Evolutionary conservation across 805 yeast species (phyloP), one percentile per base, ranked within the genome.

Genomic region (Saturnispora quitensis): DNA sequence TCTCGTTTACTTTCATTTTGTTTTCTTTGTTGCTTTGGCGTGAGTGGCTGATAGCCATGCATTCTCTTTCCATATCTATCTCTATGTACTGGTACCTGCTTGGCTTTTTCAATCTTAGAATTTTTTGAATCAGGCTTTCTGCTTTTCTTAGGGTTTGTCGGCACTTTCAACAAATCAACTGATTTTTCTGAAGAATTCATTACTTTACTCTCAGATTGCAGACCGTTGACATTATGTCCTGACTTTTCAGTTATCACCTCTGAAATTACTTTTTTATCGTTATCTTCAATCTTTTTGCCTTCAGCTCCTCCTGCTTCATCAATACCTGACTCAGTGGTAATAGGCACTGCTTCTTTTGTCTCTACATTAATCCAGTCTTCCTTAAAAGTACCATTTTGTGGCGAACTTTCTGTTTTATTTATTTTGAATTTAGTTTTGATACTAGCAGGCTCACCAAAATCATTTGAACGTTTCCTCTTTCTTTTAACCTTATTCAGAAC

Each of bases 61-160:
- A 40, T 15, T 22, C 17, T 36, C 7, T 47, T 35, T 24, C 47
- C 50, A 13, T 38, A 42, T 33, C 20, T 48, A 24, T 48, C 50
- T 43, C 50, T 48, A 42, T 42, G 15, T 15, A 48, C 18, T 9
- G 38, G 45, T 43, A 31, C 38, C 42, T 38, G 35, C 40, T 17
- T 43, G 27, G 33, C 38, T 49, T 35, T 45, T 53, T 42, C 47
- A 42, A 27, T 40, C 17, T n/a, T 48, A 44, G 34, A 45, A 48
- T 18, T 47, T 33, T 15, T 47, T 47, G n/a, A 54, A 40, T 8
- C 15, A 24, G 5, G 7, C 17, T 36, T 17, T 13, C 22, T 50
- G 9, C 2, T 15, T 18, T 27, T 31, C 38, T 15, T 27, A 17
- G 10, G 45, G 45, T 22, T 45, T 12, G 43, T 24, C 15, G 50